Percentiles rank a stretch among this genome's conserved stretches.
Evolutionary conservation across 2,329 filamentous ascomycete species (phyloP).

Genomic region (Acarospora socialis): DNA sequence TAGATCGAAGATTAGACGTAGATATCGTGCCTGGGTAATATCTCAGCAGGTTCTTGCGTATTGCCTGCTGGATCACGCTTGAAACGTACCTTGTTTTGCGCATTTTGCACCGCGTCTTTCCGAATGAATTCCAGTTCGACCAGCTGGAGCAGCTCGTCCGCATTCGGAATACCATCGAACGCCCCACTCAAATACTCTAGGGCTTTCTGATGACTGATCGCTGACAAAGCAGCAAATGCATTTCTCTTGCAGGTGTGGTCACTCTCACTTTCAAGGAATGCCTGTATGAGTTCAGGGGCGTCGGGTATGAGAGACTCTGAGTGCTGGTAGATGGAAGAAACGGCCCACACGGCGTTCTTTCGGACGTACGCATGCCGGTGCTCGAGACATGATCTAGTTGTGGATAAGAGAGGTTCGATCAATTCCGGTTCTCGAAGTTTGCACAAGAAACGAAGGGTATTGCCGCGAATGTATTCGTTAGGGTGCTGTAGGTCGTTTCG

Average conservation of each 20-base stretch:
- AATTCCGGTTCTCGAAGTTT: slow-evolving; percentile 93
- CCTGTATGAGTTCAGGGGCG: slow-evolving; percentile 77
- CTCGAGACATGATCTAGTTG: slow-evolving; percentile 80
- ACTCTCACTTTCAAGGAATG: slow-evolving; percentile 79
- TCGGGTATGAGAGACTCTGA: slow-evolving; percentile 88
- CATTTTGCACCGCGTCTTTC: slow-evolving; percentile 89
- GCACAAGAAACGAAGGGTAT: slow-evolving; percentile 93
- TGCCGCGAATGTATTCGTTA: slow-evolving; percentile 96
- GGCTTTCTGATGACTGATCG: slow-evolving; percentile 87
- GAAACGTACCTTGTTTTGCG: slow-evolving; percentile 74
- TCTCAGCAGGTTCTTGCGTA: slow-evolving; percentile 3
- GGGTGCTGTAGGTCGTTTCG: slow-evolving; percentile 93
- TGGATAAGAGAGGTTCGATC: slow-evolving; percentile 87
- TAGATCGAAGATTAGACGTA: slow-evolving; percentile 90
- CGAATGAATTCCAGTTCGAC: slow-evolving; percentile 95
- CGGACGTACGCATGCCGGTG: slow-evolving; percentile 95
- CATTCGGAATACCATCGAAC: slow-evolving; percentile 86
- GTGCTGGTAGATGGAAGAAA: slow-evolving; percentile 83
- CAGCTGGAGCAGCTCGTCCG: slow-evolving; percentile 83
- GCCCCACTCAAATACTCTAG: slow-evolving; percentile 74
- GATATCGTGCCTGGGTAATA: slow-evolving; percentile 56
- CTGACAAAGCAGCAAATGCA: slow-evolving; percentile 80
- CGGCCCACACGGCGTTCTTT: slow-evolving; percentile 93
- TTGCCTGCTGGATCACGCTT: too few relatives aligned
- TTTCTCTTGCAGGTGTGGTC: slow-evolving; percentile 97